These are phyloP conservation scores for Aquilaria sinensis DNA, from an alignment of 345 rosid genomes.

Conservation along the genomic window DNA sequence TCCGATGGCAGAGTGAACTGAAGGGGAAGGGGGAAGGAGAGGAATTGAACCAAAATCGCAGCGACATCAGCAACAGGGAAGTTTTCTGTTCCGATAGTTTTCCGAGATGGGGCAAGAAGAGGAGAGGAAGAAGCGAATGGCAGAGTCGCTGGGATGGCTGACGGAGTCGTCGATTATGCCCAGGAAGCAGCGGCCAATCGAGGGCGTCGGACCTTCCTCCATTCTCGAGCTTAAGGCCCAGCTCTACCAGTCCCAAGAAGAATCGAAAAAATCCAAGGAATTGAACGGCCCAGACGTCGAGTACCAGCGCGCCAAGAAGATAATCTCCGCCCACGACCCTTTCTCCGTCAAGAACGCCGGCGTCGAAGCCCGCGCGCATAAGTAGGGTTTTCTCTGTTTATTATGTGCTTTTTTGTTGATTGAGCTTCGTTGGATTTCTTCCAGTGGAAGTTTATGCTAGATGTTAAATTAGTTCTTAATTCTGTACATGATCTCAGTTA, in stretches of 20 bases:
- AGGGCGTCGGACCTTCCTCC: conserved; percentile 85
- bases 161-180: conserved; percentile 93
- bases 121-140: conserved; percentile 48
- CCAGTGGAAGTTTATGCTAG: too few species aligned
- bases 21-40: too few species aligned
- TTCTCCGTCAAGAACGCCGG: conserved; percentile 73
- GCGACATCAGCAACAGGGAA: too few species aligned
- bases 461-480: too few species aligned
- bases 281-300: conserved; percentile 43
- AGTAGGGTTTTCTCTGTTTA: conserved; percentile 25
- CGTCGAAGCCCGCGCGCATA: conserved; percentile 67
- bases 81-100: neutral
- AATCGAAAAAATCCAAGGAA: conserved; percentile 60
- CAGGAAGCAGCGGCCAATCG: conserved; percentile 76
- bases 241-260: conserved; percentile 83
- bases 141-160: conserved; percentile 92
- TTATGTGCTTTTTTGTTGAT: neutral
- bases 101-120: conserved; percentile 31
- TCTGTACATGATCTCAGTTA: too few species aligned
- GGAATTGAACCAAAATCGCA: too few species aligned
- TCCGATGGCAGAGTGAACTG: too few species aligned
- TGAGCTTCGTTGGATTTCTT: neutral
- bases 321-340: conserved; percentile 35
- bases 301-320: conserved; percentile 79
- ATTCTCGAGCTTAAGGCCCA: conserved; percentile 89